Base-by-base conservation (phyloP, 306 rosid genomes). In the Echinosophora koreensis region DNA sequence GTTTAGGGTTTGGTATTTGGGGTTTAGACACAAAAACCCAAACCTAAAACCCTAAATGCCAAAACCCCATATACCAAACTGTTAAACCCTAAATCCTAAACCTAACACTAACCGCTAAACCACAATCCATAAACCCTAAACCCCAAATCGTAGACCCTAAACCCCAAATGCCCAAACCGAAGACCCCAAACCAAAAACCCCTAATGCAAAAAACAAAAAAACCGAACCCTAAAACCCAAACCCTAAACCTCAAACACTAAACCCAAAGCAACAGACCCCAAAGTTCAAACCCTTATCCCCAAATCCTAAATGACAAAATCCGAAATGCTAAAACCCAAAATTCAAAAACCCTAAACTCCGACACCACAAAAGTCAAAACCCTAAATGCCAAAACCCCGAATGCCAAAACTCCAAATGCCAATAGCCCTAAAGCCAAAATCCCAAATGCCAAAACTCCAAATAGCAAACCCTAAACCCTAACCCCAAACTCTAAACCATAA, bases 171-270 rank as follows among this genome's bases (percentile, higher is more conserved):
- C 60, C 6, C 6, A 54, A 54, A 27, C 60, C 60, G n/a, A 54
- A 54, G n/a, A 15, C 8, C 28, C 28, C 6, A 54, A 54, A 15
- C 60, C 60, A 27, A 0, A n/a, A 54, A 17, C 6, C 60, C 30
- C 30, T 15, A 54, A 17, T 1, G 28, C 60, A 1, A 0, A 17
- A 54, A 18, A 13, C 27, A 27, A 3, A 54, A 54, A 15, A 27
- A 27, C 60, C 15, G 15, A 17, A 15, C 60, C 60, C 30, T 54
- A 54, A 54, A 54, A 27, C 60, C 22, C 15, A 54, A 54, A 15
- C 60, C 27, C 60, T 15, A 54, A 54, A 54, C 22, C 60, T 27
- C 15, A 54, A 54, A 54, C 60, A 27, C 60, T 54, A 54, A 54
- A 54, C 60, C 13, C n/a, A n/a, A 54, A 54, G 10, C 38, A 39